These are phyloP conservation scores for Thozetella sp. DNA, from an alignment of 495 filamentous ascomycete genomes.

Conservation along the genomic window DNA sequence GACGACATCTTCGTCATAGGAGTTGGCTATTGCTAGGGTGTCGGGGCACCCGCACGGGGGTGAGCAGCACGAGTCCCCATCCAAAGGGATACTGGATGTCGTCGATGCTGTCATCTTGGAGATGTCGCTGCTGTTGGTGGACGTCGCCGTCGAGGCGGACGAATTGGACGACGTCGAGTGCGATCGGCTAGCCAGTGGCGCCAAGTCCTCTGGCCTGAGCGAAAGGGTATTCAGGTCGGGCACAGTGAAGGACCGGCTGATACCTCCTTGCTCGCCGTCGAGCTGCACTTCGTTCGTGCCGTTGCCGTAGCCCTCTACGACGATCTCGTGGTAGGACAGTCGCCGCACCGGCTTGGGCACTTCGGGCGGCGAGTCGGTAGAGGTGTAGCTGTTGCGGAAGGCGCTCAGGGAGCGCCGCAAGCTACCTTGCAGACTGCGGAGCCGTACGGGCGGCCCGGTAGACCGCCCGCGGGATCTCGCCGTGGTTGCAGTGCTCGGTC, in stretches of 20 bases:
- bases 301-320: conserved; percentile 44
- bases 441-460: conserved; percentile 9
- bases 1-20: conserved; percentile 55
- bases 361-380: conserved; percentile 7
- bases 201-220: background rate
- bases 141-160: conserved; percentile 22
- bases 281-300: conserved; percentile 29
- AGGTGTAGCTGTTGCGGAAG: conserved; percentile 17
- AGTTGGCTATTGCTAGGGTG: no score
- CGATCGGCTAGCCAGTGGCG: conserved; percentile 14
- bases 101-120: conserved; percentile 49
- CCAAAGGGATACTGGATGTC: no score
- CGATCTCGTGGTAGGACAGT: conserved; percentile 35
- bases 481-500: conserved; percentile 4
- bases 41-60: no score
- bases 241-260: background rate
- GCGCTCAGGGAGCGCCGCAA: conserved; percentile 29
- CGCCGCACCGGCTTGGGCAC: conserved; percentile 7
- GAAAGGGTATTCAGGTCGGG: background rate
- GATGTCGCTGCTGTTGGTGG: conserved; percentile 24
- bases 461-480: conserved; percentile 4
- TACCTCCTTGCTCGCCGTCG: background rate
- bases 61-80: no score
- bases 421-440: conserved; percentile 23
- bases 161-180: conserved; percentile 23